Conservation (phyloP, 164 flowering plant species). For the Magnolia kwangsiensis region DNA sequence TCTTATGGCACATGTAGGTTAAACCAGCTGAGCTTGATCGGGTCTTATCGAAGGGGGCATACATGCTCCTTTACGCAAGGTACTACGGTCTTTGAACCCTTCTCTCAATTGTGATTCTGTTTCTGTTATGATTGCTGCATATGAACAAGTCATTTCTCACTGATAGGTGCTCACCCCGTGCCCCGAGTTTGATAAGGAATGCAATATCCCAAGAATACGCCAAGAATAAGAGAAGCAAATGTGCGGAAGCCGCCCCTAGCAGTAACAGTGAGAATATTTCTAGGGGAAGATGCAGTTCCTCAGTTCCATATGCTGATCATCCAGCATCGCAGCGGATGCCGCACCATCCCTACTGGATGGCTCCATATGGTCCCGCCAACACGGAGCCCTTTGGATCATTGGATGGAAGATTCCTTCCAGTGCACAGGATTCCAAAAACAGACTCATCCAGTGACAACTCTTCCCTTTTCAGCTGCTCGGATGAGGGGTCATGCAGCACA, state of each 20-base stretch:
- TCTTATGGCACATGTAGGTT: conserved; percentile 37
- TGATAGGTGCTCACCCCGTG: conserved; percentile 73
- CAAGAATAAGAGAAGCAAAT: conserved; percentile 19
- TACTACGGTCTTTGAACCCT: conserved; percentile 13
- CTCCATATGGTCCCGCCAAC: neutral
- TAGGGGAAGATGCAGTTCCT: conserved; percentile 16
- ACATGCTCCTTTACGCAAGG: conserved; percentile 92
- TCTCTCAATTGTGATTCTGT: neutral
- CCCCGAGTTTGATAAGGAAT: conserved; percentile 58
- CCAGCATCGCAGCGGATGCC: conserved; percentile 5
- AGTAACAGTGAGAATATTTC: conserved; percentile 13
- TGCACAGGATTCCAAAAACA: conserved; percentile 32
- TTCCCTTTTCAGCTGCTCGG: conserved; percentile 78
- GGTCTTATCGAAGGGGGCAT: conserved; percentile 71
- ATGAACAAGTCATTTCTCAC: neutral
- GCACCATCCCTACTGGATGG: conserved; percentile 15
- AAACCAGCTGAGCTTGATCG: conserved; percentile 61
- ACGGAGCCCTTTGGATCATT: conserved; percentile 16
- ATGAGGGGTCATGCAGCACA: conserved; percentile 76
- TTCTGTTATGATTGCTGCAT: neutral
- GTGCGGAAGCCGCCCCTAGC: conserved; percentile 17
- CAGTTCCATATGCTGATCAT: conserved; percentile 6
- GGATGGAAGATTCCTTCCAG: conserved; percentile 23
- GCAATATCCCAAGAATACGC: conserved; percentile 20
- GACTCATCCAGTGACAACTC: conserved; percentile 79